Conservation (phyloP, 75 land plant genomes). For the Pseudotsuga menziesii region DNA sequence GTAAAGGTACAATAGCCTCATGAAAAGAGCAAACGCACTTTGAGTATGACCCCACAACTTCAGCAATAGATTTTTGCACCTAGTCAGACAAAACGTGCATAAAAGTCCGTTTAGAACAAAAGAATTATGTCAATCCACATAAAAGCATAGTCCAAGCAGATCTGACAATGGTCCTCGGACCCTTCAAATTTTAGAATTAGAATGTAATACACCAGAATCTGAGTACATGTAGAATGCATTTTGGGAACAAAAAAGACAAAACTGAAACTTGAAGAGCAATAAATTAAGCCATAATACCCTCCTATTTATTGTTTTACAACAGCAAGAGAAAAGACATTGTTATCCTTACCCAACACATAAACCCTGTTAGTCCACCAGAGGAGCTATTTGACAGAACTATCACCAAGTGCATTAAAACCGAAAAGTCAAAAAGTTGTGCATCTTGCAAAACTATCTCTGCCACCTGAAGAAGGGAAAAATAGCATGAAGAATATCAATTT, state of each 20-base stretch:
- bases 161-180: not conserved
- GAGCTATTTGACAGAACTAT: conserved; percentile 44
- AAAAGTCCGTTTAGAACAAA: not conserved
- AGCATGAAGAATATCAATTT: not conserved
- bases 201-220: not conserved
- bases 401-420: conserved; percentile 64
- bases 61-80: conserved; percentile 95
- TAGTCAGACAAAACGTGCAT: conserved; percentile 11
- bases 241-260: too few relatives aligned
- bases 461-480: conserved; percentile 36
- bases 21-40: conserved; percentile 60
- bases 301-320: not conserved
- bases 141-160: not conserved
- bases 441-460: conserved; percentile 67
- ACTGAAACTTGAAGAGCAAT: too few relatives aligned
- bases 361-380: conserved; percentile 40
- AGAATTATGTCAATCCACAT: not conserved
- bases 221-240: not conserved
- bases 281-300: not conserved
- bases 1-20: conserved; percentile 42
- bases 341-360: conserved; percentile 62
- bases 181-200: not conserved
- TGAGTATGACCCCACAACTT: conserved; percentile 92
- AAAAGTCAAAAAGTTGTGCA: conserved; percentile 66
- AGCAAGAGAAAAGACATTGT: not conserved